Percentiles rank a stretch among this genome's conserved stretches.
phyloP scores from a whole-genome alignment of 1,139 yeast genomes.

The Ogataea hybrid region DNA sequence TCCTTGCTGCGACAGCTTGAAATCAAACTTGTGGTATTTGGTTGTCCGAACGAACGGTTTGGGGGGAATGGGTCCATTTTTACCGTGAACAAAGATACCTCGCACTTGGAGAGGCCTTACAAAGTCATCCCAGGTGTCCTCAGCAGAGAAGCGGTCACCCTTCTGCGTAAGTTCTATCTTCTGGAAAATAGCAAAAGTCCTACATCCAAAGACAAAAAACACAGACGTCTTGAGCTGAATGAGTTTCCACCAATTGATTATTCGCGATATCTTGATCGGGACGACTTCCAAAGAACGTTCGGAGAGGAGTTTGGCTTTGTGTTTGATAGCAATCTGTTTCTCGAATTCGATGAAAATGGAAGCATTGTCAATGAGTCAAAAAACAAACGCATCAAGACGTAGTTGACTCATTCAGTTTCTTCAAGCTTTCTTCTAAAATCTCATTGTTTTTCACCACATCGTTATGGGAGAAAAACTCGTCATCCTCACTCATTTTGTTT shows the following conservation, averaged over 20 bases:
- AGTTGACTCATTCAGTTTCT: slow-evolving; percentile 15
- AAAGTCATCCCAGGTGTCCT: slow-evolving; percentile 72
- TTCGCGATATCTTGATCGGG: slow-evolving; percentile 42
- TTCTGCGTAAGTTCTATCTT: slow-evolving; percentile 78
- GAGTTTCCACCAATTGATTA: slow-evolving; percentile 61
- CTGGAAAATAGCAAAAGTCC: slow-evolving; percentile 88
- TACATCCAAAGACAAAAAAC: slow-evolving; percentile 69
- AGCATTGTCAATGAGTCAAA: slow-evolving; percentile 12
- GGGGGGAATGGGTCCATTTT: slow-evolving; percentile 96
- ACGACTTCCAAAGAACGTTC: slow-evolving; percentile 47
- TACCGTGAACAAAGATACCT: slow-evolving; percentile 52
- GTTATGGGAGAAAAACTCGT: slow-evolving; percentile 25
- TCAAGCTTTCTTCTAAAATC: slow-evolving; percentile 18
- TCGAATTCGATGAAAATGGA: slow-evolving; percentile 26
- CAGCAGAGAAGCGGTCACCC: slow-evolving; percentile 77
- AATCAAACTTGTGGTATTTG: slow-evolving; percentile 72
- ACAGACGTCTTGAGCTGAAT: slow-evolving; percentile 65
- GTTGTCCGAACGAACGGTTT: slow-evolving; percentile 92
- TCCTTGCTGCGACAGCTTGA: slow-evolving; percentile 83
- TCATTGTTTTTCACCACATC: slow-evolving; percentile 29
- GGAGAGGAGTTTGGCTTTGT: slow-evolving; percentile 41
- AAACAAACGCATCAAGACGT: slow-evolving; percentile 8
- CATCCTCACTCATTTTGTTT: slow-evolving; percentile 23
- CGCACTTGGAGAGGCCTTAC: slow-evolving; percentile 41
- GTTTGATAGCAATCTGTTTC: slow-evolving; percentile 30